These are phyloP conservation scores for Paramecium caudatum DNA, from an alignment of 73 alveolate genomes.

Conservation along the genomic window DNA sequence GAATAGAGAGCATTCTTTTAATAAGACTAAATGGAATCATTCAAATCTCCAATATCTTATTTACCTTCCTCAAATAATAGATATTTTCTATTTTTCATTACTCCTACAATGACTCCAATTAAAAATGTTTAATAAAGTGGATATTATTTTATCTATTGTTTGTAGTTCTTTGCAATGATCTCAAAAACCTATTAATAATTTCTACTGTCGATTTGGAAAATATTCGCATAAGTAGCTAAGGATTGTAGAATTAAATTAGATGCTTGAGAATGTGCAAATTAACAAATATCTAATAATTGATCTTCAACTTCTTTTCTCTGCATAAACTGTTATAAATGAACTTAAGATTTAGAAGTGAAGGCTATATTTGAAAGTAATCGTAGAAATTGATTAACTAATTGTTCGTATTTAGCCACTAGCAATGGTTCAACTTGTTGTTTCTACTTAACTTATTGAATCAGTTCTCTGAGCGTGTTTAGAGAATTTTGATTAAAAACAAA, in stretches of 20 bases:
- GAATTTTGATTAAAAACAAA: slow-evolving; percentile 1
- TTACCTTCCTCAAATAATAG: slow-evolving; percentile 56
- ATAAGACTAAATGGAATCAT: slow-evolving; percentile 59
- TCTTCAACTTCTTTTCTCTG: slow-evolving; percentile 48
- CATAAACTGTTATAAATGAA: slow-evolving; percentile 13
- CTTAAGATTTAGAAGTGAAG: neutral
- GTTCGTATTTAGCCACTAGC: slow-evolving; percentile 15
- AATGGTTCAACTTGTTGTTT: slow-evolving; percentile 51
- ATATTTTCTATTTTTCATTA: slow-evolving; percentile 58
- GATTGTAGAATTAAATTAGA: slow-evolving; percentile 34
- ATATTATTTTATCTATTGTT: slow-evolving; percentile 28
- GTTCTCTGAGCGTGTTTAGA: neutral
- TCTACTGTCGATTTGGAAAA: slow-evolving; percentile 44
- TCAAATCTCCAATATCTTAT: slow-evolving; percentile 47
- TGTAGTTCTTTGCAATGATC: slow-evolving; percentile 44
- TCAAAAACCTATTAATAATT: slow-evolving; percentile 49
- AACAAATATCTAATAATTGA: slow-evolving; percentile 54
- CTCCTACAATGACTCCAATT: slow-evolving; percentile 70
- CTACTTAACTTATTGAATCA: neutral
- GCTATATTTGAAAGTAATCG: slow-evolving; percentile 44
- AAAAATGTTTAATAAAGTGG: slow-evolving; percentile 51
- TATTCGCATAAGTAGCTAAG: slow-evolving; percentile 58
- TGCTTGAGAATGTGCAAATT: neutral
- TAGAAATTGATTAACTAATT: slow-evolving; percentile 41
- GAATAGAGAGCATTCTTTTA: slow-evolving; percentile 63